Conservation (phyloP, 2,329 filamentous ascomycete genomes). For the Cephalotrichum gorgonifer region DNA sequence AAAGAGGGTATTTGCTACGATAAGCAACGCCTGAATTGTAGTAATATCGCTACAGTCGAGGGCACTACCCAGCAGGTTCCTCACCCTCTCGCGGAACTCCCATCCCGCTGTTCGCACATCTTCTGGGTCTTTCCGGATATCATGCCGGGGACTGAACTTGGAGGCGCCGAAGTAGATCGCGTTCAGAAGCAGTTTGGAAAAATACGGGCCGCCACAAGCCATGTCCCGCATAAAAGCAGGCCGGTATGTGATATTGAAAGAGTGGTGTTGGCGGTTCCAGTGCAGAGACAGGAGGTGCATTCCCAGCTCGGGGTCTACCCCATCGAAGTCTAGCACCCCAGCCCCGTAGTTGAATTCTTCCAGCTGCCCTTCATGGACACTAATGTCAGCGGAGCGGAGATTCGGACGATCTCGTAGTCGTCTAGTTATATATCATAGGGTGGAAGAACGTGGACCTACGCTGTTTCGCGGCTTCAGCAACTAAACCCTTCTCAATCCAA, state of each 20-base stretch:
- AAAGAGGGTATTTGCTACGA: conserved; percentile 40
- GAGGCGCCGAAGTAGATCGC: conserved; percentile 37
- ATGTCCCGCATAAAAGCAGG: conserved; percentile 42
- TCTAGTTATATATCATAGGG: not conserved
- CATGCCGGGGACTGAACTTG: conserved; percentile 33
- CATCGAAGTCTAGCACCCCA: conserved; percentile 43
- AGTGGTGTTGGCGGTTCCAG: conserved; percentile 43
- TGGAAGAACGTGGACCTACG: conserved; percentile 14
- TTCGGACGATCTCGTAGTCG: not conserved
- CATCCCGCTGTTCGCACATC: conserved; percentile 37
- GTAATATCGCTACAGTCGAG: conserved; percentile 39
- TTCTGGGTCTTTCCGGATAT: conserved; percentile 31
- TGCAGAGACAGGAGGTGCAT: conserved; percentile 40
- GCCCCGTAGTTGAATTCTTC: conserved; percentile 34
- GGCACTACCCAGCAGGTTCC: conserved; percentile 31
- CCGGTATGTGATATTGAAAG: conserved; percentile 37
- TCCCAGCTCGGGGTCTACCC: conserved; percentile 38
- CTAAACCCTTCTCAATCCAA: conserved; percentile 32
- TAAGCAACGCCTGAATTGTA: conserved; percentile 41
- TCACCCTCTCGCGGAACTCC: conserved; percentile 33
- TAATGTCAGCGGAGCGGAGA: not conserved
- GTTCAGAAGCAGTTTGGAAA: conserved; percentile 44
- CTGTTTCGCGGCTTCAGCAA: conserved; percentile 35
- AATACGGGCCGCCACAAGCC: conserved; percentile 43
- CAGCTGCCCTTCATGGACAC: conserved; percentile 24